A percentile compares a stretch with the other conserved stretches of the same genome.
These are phyloP conservation scores for Paecilomyces formosus DNA, from an alignment of 2,329 filamentous ascomycete species.

Conservation along the genomic window DNA sequence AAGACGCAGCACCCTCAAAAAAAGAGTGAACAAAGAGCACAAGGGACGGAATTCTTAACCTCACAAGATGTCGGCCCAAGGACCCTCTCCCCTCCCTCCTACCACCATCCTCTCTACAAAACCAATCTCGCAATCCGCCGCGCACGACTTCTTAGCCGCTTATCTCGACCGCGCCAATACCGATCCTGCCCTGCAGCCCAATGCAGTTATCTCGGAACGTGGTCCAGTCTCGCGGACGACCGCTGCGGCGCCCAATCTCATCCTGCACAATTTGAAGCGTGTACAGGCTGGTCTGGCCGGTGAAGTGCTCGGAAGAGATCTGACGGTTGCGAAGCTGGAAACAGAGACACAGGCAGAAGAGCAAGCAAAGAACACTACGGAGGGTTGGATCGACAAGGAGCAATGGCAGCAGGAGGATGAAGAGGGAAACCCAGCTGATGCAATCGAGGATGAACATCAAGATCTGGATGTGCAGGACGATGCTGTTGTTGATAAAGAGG, in stretches of 20 bases:
- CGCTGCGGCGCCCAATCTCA: constrained; percentile 33
- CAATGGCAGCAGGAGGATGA: constrained; percentile 34
- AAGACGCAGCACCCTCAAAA: constrained; percentile 20
- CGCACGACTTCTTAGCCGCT: constrained; percentile 34
- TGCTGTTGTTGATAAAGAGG: constrained; percentile 41
- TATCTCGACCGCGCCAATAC: constrained; percentile 35
- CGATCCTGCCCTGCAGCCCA: constrained; percentile 37
- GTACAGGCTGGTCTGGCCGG: constrained; percentile 37
- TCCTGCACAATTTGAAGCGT: constrained; percentile 38
- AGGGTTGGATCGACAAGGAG: constrained; percentile 25
- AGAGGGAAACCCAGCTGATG: constrained; percentile 33
- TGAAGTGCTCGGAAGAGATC: constrained; percentile 34
- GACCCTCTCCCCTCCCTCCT: constrained; percentile 29
- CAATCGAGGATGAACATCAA: constrained; percentile 26
- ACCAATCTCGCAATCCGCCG: constrained; percentile 29
- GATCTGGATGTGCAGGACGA: constrained; percentile 27
- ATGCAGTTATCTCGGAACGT: constrained; percentile 35
- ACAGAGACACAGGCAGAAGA: constrained; percentile 10
- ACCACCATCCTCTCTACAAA: constrained; percentile 28
- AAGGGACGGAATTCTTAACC: constrained; percentile 1
- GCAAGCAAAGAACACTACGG: constrained; percentile 4
- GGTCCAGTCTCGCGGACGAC: constrained; percentile 36
- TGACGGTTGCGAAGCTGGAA: constrained; percentile 25
- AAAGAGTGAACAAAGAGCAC: constrained; percentile 9
- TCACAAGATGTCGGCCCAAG: constrained; percentile 27